Evolutionary conservation across 2,329 filamentous ascomycete genomes (phyloP), one percentile per base, ranked within the genome.

Genomic region (Aspergillus piperis): DNA sequence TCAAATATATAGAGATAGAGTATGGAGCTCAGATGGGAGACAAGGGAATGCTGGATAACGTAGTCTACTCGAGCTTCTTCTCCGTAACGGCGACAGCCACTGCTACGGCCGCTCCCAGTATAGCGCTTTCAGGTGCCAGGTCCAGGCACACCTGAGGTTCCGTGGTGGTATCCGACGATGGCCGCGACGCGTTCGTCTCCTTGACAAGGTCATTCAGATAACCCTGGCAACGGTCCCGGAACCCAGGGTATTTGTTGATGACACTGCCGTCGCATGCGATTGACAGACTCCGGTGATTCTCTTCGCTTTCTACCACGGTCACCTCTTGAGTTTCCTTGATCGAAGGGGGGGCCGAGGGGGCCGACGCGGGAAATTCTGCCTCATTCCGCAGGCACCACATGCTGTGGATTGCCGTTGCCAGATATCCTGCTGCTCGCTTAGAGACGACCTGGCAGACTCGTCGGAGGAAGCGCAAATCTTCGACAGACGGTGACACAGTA

Each of bases 341-440:
- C 8, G 66, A 62, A 1, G 66, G 62, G 3, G 68, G 64, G 3
- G 67, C 65, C 1, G 70, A 64, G 7, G 66, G 58, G 19, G 60
- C 51, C 3, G 49, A 39, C 8, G 63, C 53, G 8, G 73, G 66
- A 55, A 69, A 79, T 64, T 86, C 84, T 8, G 77, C 76, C 15
- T 80, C 76, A 41, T 81, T 83, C 58, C 83, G 80, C 13, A 88
- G 73, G 11, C 75, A 77, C 83, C 86, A 88, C 39, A 89, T 78
- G 30, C 85, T 84, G 69, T 88, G 85, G 27, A 88, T 83, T 2
- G 84, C 84, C 1, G 84, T 83, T 1, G 86, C 84, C n/a, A 88
- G 79, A 66, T 86, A 88, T 1, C 82, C 85, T 2, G 86, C 83
- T 6, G 86, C 86, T 58, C 86, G 83, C 54, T 78, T 81, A 1